Conservation (phyloP, 306 rosid species). For the Gastrolobium bilobum region DNA sequence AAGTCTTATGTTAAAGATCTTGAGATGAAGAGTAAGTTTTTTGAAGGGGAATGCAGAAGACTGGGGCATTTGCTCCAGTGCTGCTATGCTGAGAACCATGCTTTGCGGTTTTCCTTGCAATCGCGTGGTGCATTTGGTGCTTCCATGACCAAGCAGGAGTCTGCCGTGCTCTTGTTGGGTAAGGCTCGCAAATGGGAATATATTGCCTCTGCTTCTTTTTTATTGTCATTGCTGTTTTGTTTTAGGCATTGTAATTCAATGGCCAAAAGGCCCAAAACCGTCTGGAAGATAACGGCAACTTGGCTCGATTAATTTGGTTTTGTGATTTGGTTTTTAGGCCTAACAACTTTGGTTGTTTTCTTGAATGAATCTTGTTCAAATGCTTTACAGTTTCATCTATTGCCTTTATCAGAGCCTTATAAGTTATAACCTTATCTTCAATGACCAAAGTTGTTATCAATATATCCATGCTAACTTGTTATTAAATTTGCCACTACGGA, state of each 20-base stretch:
- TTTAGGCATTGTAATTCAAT: not conserved
- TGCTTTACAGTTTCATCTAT: slow-evolving; percentile 8
- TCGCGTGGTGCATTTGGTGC: slow-evolving; percentile 71
- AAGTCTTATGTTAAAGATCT: slow-evolving; percentile 75
- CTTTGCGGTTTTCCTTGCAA: slow-evolving; percentile 78
- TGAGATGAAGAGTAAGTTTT: slow-evolving; percentile 82
- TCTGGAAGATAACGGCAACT: not conserved
- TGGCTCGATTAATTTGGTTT: slow-evolving; percentile 10
- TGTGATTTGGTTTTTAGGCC: slow-evolving; percentile 14
- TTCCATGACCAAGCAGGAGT: slow-evolving; percentile 91
- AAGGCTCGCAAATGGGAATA: slow-evolving; percentile 48
- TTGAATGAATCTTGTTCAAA: slow-evolving; percentile 29
- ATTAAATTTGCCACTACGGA: not conserved
- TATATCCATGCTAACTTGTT: slow-evolving; percentile 19
- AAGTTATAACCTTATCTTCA: slow-evolving; percentile 25
- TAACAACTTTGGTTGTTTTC: not conserved
- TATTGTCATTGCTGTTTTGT: not conserved
- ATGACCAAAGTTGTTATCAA: not conserved
- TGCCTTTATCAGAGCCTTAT: not conserved
- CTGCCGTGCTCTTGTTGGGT: slow-evolving; percentile 99
- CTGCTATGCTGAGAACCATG: slow-evolving; percentile 87
- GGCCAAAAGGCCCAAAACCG: not conserved
- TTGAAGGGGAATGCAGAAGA: slow-evolving; percentile 90
- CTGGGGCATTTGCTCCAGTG: slow-evolving; percentile 89
- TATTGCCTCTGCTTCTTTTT: not conserved